A percentile compares a stretch with the other conserved stretches of the same genome.
Evolutionary conservation across 2,329 filamentous ascomycete genomes (phyloP).

Genomic region (Neospermospora avenae): DNA sequence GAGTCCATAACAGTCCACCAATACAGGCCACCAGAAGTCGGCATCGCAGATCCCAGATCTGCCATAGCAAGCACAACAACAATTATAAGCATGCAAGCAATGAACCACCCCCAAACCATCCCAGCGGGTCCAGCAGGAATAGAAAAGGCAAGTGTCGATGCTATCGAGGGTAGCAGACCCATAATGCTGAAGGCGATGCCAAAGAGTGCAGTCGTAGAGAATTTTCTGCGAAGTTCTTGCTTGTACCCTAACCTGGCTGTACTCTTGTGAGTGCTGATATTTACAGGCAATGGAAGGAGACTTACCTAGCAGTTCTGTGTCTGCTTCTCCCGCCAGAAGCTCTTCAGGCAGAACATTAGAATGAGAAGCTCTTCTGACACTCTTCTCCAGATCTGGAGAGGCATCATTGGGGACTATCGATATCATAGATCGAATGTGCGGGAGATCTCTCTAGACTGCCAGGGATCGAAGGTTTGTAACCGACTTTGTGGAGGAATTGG

Average conservation of each 20-base stretch:
- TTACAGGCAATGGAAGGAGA: not conserved
- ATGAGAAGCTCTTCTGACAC: conserved; percentile 18
- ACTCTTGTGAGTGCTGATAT: not conserved
- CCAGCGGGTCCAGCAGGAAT: conserved; percentile 57
- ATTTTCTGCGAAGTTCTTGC: conserved; percentile 59
- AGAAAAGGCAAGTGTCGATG: conserved; percentile 55
- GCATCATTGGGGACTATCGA: not conserved
- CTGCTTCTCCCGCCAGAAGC: conserved; percentile 30
- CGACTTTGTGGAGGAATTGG: not conserved
- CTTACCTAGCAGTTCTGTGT: conserved; percentile 35
- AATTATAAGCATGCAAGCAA: conserved; percentile 55
- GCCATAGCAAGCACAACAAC: conserved; percentile 58
- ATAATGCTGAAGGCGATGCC: conserved; percentile 59
- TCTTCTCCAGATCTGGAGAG: conserved; percentile 27
- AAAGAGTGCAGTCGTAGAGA: conserved; percentile 60
- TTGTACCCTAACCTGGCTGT: conserved; percentile 40
- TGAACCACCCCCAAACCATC: conserved; percentile 62
- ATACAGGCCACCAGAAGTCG: conserved; percentile 56
- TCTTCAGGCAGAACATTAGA: conserved; percentile 20
- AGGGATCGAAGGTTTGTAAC: not conserved
- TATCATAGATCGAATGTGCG: conserved; percentile 6
- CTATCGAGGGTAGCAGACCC: conserved; percentile 59
- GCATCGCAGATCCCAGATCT: conserved; percentile 52
- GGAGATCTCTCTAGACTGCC: not conserved
- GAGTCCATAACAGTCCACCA: conserved; percentile 34